These are phyloP conservation scores for Capsaspora owczarzaki DNA, from an alignment of 78 protist species.

Conservation along the genomic window DNA sequence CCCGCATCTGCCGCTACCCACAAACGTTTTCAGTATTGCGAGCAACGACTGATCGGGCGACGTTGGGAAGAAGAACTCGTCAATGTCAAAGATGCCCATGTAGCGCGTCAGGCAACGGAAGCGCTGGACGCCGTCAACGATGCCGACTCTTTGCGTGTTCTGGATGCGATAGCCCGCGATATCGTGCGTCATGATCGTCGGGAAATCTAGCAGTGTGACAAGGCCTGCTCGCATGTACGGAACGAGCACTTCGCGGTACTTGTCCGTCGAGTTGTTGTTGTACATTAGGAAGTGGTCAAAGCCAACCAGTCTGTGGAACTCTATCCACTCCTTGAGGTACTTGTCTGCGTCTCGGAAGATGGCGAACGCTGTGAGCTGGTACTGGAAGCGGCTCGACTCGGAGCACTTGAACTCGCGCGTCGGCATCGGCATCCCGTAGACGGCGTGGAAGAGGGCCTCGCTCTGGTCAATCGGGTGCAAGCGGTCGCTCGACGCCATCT, in stretches of 20 bases:
- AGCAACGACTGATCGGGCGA: not conserved
- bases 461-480: too few species aligned
- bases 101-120: not conserved
- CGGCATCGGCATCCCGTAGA: too few species aligned
- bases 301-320: not conserved
- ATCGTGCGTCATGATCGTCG: not conserved
- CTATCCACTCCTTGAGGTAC: constrained; percentile 6
- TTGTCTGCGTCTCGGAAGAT: not conserved
- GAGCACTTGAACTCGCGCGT: too few species aligned
- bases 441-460: too few species aligned
- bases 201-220: not conserved
- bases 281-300: not conserved
- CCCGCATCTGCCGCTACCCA: too few species aligned
- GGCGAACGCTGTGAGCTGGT: not conserved
- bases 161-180: not conserved
- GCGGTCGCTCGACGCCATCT: too few species aligned
- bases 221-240: not conserved
- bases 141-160: not conserved
- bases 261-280: not conserved
- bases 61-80: not conserved
- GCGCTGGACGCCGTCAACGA: not conserved
- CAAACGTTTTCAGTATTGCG: not conserved
- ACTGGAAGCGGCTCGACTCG: too few species aligned
- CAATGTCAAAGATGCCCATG: not conserved
- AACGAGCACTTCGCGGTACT: not conserved